phyloP scores from a whole-genome alignment of 78 protist species.

The Dictyostelium firmibasis region DNA sequence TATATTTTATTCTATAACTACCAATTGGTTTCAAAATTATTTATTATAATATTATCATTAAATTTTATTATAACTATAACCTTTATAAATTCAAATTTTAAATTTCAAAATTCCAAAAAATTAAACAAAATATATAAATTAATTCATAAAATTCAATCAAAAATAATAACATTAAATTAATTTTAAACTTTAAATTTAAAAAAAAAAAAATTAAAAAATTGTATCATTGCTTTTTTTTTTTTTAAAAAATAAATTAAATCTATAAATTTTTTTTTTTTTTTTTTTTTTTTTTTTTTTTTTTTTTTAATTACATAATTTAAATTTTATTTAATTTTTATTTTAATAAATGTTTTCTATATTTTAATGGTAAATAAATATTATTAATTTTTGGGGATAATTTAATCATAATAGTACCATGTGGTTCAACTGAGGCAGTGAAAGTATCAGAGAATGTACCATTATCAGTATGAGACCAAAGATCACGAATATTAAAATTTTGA shows the following conservation, averaged over 20 bases:
- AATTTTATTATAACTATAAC: neutral
- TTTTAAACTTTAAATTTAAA: too few species aligned
- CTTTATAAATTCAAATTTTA: neutral
- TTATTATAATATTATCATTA: neutral
- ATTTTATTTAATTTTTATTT: neutral
- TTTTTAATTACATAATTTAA: neutral
- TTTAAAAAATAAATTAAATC: too few species aligned
- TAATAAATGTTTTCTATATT: neutral
- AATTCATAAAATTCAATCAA: neutral
- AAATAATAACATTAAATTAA: too few species aligned
- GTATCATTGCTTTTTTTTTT: neutral
- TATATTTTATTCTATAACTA: neutral
- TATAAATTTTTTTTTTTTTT: too few species aligned
- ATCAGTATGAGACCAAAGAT: slow-evolving; percentile 25
- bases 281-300: neutral
- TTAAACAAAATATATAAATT: neutral
- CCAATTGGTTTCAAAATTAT: neutral
- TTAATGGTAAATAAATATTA: neutral
- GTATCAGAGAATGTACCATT: slow-evolving; percentile 1
- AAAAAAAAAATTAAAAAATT: too few species aligned
- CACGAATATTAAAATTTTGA: neutral
- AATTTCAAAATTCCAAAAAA: neutral
- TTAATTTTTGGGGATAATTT: slow-evolving; percentile 11
- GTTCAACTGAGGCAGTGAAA: neutral
- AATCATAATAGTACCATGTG: slow-evolving; percentile 10